phyloP scores from a whole-genome alignment of 129 eudicot species.

The carrot (Daucus carota) region DNA sequence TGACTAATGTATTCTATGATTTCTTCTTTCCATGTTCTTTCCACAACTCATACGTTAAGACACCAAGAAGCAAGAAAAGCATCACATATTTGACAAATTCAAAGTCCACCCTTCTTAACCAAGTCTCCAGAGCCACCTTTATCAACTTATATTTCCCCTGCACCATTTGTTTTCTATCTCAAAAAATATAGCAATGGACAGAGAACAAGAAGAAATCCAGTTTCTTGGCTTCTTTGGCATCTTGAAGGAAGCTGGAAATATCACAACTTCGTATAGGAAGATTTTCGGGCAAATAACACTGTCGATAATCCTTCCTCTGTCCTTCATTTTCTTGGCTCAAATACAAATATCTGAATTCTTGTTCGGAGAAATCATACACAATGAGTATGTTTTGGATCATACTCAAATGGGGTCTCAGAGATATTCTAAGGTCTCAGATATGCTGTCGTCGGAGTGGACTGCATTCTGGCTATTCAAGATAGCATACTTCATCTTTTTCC shows the following conservation, averaged over 20 bases:
- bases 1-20: not conserved
- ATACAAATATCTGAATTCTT: not conserved
- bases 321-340: not conserved
- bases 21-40: not conserved
- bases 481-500: not conserved
- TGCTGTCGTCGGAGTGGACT: not conserved
- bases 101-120: not conserved
- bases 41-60: not conserved
- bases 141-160: not conserved
- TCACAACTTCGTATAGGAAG: not conserved
- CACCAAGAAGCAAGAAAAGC: not conserved
- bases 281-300: not conserved
- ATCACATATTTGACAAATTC: not conserved
- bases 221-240: slow-evolving; percentile 7
- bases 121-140: not conserved
- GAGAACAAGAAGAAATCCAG: slow-evolving; percentile 10
- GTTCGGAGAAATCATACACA: not conserved
- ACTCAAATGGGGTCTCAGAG: not conserved
- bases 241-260: not conserved
- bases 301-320: not conserved
- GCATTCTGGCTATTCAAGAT: not conserved
- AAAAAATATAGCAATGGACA: not conserved
- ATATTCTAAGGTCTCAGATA: not conserved
- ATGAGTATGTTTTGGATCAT: not conserved
- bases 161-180: not conserved